Base-by-base conservation (phyloP, 2,329 filamentous ascomycete species). In the Tothia fuscella region DNA sequence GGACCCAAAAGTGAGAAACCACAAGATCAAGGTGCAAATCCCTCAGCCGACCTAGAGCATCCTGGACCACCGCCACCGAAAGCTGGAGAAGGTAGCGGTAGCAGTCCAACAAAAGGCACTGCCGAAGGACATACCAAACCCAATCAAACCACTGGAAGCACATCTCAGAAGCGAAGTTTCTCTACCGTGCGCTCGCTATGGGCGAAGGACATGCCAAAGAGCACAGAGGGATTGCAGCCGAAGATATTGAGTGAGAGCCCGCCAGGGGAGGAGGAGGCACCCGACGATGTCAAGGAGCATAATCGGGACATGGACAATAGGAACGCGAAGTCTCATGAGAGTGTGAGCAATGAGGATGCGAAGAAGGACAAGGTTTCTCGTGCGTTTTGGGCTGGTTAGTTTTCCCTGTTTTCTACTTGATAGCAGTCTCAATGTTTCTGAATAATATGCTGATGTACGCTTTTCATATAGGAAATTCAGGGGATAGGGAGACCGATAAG, bases 61-160 rank as follows among this genome's bases (percentile, higher is more conserved):
- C 64, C 65, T 2, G 65, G 65, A 5, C 63, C 65, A 5, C 52
- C 62, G 44, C 55, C 64, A 7, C 63, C 64, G 3, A 60, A 63
- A 44, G 60, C 56, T 5, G 63, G 58, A n/a, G 49, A 61, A 43
- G 48, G 51, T 43, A 54, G 51, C 36, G 50, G 58, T 32, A 49
- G 51, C 3, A 53, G 51, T 7, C 54, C 54, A 4, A 52, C 45
- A 25, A 56, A 56, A 19, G 53, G 55, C 43, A 40, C 38, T 17
- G 10, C 38, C 29, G 25, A 30, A 13, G 38, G 25, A 6, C 38
- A 40, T 28, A 40, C 22, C 20, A 10, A 10, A 29, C 26, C 14
- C 26, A 29, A 29, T 14, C 26, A 29, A 10, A 10, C 14, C 14
- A 40, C 29, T 13, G 29, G 25, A 2, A 13, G n/a, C 7, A 17